A percentile compares a stretch with the other conserved stretches of the same genome.
Evolutionary conservation across 2,329 filamentous ascomycete genomes (phyloP).

Genomic region (Diaporthe velutina): DNA sequence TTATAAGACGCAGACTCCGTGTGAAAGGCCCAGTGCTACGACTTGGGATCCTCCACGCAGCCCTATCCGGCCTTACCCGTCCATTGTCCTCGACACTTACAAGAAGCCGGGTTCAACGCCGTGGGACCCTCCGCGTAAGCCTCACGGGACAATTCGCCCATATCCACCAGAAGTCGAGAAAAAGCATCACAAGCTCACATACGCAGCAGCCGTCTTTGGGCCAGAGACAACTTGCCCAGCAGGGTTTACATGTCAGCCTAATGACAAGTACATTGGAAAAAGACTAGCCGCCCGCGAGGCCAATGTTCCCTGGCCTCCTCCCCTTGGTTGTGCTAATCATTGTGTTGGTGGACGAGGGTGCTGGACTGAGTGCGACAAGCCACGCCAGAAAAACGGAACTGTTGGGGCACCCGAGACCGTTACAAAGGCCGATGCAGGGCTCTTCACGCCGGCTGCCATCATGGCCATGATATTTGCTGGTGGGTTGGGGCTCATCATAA

Average conservation of each 20-base stretch:
- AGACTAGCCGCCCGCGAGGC: not conserved
- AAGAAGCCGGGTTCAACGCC: not conserved
- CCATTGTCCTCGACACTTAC: not conserved
- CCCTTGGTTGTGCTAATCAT: not conserved
- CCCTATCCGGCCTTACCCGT: not conserved
- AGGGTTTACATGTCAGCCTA: slow-evolving; percentile 7
- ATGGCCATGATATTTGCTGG: not conserved
- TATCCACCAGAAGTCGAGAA: not conserved
- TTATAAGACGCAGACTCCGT: slow-evolving; percentile 5
- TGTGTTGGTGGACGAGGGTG: slow-evolving; percentile 12
- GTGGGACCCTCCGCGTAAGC: not conserved
- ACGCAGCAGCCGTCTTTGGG: not conserved
- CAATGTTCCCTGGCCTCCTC: not conserved
- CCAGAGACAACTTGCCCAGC: not conserved
- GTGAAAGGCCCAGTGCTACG: slow-evolving; percentile 1
- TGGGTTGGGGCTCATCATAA: not conserved
- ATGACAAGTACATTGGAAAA: not conserved
- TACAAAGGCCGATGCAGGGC: not conserved
- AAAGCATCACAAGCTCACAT: not conserved
- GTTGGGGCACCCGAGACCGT: not conserved
- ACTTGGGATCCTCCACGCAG: not conserved
- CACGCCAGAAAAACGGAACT: not conserved
- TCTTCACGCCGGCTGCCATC: not conserved
- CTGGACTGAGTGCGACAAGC: slow-evolving; percentile 11
- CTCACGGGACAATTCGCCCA: not conserved